A percentile compares a stretch with the other conserved stretches of the same genome.
Evolutionary conservation across 257 asterid species (phyloP).

Genomic region (Salvia splendens): DNA sequence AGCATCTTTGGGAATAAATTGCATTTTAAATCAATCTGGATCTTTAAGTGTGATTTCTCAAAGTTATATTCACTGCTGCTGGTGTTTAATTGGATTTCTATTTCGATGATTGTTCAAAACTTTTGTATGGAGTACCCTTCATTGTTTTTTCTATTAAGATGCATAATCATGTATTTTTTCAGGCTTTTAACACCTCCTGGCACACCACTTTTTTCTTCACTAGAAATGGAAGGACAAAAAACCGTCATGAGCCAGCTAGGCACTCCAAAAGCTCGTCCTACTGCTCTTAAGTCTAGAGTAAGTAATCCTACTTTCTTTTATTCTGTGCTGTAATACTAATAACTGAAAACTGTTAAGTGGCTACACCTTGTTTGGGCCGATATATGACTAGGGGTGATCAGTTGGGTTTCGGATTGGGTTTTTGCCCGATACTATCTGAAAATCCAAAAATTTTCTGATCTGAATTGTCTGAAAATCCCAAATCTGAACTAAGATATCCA

Average conservation of each 20-base stretch:
- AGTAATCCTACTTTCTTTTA: conserved; percentile 37
- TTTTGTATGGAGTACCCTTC: conserved; percentile 5
- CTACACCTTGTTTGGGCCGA: not conserved
- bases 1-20: conserved; percentile 14
- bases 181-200: conserved; percentile 99
- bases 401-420: too few species aligned
- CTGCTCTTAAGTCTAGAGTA: conserved; percentile 87
- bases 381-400: not conserved
- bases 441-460: too few species aligned
- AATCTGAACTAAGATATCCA: too few species aligned
- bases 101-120: not conserved
- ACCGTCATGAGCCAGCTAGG: conserved; percentile 75
- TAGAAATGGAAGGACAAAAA: conserved; percentile 89
- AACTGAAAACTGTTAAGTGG: conserved; percentile 1
- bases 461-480: too few species aligned
- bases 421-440: too few species aligned
- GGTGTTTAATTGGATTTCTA: conserved; percentile 6
- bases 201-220: conserved; percentile 95
- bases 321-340: conserved; percentile 11
- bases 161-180: conserved; percentile 34
- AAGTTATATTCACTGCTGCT: not conserved
- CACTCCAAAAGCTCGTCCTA: conserved; percentile 81
- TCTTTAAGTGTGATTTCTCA: not conserved
- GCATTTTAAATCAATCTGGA: not conserved
- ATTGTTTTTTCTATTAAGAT: conserved; percentile 10